Conservation (phyloP, 768 basidiomycete species). For the Leccinum boreale region DNA sequence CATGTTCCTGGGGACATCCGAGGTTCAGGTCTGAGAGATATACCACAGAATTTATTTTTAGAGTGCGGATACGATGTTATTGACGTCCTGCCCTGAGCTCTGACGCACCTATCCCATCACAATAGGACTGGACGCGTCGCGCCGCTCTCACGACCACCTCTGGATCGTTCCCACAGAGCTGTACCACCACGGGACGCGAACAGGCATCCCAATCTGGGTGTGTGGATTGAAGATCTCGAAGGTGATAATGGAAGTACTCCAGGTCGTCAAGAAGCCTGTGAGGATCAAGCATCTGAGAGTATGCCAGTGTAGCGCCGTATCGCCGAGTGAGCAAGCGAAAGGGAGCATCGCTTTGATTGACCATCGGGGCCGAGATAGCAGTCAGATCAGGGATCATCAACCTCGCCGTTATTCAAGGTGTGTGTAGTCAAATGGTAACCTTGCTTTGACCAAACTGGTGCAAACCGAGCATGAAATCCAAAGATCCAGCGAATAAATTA, state of each 20-base stretch:
- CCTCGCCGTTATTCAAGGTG: neutral
- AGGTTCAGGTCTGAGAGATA: conserved; percentile 63
- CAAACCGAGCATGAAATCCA: neutral
- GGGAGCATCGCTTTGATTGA: conserved; percentile 76
- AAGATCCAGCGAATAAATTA: conserved; percentile 14
- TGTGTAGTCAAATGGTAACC: neutral
- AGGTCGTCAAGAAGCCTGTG: conserved; percentile 58
- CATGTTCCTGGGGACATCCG: conserved; percentile 74
- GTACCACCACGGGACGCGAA: conserved; percentile 58
- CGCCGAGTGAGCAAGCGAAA: conserved; percentile 60
- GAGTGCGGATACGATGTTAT: neutral
- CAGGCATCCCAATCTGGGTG: conserved; percentile 15
- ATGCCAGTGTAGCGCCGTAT: conserved; percentile 64
- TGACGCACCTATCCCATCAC: conserved; percentile 65
- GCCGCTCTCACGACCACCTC: conserved; percentile 59
- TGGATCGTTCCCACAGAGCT: conserved; percentile 72
- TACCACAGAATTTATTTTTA: conserved; percentile 9
- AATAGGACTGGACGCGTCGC: conserved; percentile 52
- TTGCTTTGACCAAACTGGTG: neutral
- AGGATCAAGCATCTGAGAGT: conserved; percentile 77
- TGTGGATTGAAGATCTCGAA: conserved; percentile 47
- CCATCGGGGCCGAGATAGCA: conserved; percentile 69
- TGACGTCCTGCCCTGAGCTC: neutral
- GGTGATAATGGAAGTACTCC: conserved; percentile 62
- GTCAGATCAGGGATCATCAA: conserved; percentile 27